Evolutionary conservation across 176 grass and related monocot genomes (phyloP).

Genomic region (Otatea glauca): DNA sequence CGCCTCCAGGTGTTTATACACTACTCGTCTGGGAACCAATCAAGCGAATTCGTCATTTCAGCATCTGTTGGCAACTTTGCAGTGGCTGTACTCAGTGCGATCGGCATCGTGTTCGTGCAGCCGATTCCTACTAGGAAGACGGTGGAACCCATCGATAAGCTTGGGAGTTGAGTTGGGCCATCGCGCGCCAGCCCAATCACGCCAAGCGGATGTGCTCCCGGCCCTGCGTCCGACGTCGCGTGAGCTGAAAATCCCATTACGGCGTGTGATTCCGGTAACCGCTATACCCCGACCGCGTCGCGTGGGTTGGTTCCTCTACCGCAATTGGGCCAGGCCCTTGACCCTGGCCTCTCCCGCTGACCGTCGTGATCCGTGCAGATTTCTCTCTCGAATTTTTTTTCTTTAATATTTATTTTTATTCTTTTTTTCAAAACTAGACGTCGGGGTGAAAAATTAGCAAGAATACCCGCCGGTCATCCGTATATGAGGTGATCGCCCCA

Average conservation of each 20-base stretch:
- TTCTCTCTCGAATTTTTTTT: too few relatives aligned
- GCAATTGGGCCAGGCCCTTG: background rate
- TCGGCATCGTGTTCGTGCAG: background rate
- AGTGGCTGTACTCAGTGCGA: background rate
- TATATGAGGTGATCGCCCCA: too few relatives aligned
- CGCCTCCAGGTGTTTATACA: background rate
- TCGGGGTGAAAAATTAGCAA: too few relatives aligned
- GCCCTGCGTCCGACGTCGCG: background rate
- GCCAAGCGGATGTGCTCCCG: background rate
- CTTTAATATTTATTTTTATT: too few relatives aligned
- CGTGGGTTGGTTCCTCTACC: background rate
- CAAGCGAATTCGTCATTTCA: background rate
- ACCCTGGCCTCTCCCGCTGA: too few relatives aligned
- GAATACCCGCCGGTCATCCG: too few relatives aligned
- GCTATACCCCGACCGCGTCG: background rate
- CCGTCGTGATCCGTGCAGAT: background rate
- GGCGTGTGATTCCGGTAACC: background rate
- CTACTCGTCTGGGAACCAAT: background rate
- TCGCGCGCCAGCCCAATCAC: background rate
- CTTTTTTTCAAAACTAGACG: too few relatives aligned
- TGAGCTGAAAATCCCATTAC: background rate
- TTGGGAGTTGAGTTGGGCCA: background rate
- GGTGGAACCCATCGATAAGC: background rate
- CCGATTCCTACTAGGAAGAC: background rate
- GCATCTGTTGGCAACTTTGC: background rate